Evolutionary conservation across 345 rosid species (phyloP).

Genomic region (Erysimum cheiranthoides): DNA sequence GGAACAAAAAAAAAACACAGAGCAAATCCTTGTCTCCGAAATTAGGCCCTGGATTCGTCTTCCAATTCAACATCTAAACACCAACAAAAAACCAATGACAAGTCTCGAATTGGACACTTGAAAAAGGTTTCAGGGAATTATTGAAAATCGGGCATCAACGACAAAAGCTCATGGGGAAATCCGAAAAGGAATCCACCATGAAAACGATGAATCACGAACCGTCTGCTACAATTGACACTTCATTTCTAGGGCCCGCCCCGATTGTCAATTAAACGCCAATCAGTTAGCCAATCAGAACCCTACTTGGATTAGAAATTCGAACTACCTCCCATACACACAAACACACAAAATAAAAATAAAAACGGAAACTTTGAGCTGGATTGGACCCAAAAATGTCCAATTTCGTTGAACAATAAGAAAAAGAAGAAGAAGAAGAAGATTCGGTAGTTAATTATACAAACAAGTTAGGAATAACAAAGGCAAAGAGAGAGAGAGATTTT

Average conservation of each 20-base stretch:
- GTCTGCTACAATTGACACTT: slow-evolving; percentile 16
- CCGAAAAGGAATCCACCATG: not conserved
- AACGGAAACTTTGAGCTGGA: slow-evolving; percentile 25
- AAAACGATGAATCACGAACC: slow-evolving; percentile 26
- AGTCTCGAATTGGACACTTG: no score
- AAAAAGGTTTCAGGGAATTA: no score
- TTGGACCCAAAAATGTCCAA: slow-evolving; percentile 15
- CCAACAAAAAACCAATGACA: not conserved
- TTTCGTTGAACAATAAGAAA: not conserved
- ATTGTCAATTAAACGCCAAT: not conserved
- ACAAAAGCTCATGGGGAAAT: slow-evolving; percentile 4
- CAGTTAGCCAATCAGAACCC: slow-evolving; percentile 9
- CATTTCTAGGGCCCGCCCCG: not conserved
- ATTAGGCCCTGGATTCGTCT: slow-evolving; percentile 31
- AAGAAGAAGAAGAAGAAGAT: slow-evolving; percentile 1
- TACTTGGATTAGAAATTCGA: slow-evolving; percentile 8
- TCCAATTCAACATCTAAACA: slow-evolving; percentile 32
- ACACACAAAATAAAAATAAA: not conserved
- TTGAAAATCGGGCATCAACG: not conserved
- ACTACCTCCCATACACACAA: not conserved
- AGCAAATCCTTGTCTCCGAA: slow-evolving; percentile 1
- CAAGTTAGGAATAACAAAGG: not conserved
- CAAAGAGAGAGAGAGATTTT: not conserved
- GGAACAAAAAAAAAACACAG: not conserved
- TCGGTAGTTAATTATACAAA: not conserved